Evolutionary conservation across 176 grass and related monocot species (phyloP).

Genomic region (Saccharum officinarum): DNA sequence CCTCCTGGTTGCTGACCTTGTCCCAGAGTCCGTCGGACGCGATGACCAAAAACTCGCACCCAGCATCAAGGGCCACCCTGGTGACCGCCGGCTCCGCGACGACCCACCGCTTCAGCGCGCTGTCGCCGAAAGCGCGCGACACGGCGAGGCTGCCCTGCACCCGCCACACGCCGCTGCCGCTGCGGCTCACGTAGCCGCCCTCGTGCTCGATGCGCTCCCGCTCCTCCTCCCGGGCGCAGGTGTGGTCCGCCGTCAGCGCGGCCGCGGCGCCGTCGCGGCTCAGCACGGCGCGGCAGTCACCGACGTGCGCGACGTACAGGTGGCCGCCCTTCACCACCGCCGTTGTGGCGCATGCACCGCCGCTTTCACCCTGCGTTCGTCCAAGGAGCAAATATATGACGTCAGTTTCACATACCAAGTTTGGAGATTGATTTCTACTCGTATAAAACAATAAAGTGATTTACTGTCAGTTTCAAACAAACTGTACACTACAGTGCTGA

Average conservation of each 20-base stretch:
- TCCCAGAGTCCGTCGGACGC: constrained; percentile 89
- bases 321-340: constrained; percentile 53
- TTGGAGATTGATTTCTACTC: neutral
- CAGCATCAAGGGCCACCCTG: constrained; percentile 19
- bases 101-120: constrained; percentile 51
- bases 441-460: neutral
- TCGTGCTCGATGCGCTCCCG: constrained; percentile 51
- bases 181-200: constrained; percentile 73
- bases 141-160: constrained; percentile 79
- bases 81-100: constrained; percentile 50
- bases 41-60: constrained; percentile 71
- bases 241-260: constrained; percentile 69
- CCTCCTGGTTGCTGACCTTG: constrained; percentile 88
- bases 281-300: constrained; percentile 82
- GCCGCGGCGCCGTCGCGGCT: constrained; percentile 32
- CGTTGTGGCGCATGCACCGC: constrained; percentile 56
- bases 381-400: too few species aligned
- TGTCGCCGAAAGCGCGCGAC: constrained; percentile 59
- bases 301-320: constrained; percentile 70
- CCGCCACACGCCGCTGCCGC: constrained; percentile 63
- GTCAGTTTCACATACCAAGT: neutral
- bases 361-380: constrained; percentile 41
- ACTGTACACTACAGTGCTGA: too few species aligned
- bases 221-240: neutral
- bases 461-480: neutral